Evolutionary conservation across 805 yeast species (phyloP), one percentile per base, ranked within the genome.

Genomic region (Ogataea siamensis): DNA sequence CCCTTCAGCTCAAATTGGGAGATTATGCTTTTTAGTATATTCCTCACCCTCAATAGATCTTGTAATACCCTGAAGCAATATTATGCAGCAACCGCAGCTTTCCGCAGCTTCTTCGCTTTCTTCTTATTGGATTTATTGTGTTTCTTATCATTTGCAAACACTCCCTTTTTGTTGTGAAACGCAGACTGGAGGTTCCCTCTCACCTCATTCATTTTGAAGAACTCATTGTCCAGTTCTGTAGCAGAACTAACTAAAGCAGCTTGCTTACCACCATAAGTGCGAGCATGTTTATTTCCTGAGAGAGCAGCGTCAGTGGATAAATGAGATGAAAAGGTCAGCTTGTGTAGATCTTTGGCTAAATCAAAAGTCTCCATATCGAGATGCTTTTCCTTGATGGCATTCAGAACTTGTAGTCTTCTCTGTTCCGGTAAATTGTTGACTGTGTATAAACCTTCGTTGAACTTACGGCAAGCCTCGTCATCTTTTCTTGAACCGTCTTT

Each of bases 161-260:
- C 62, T 4, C 62, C 62, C 23, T 53, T 53, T 5, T 51, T 55
- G 50, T 70, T 71, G 57, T 91, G 96, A 72, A 87, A 87, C 5
- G 98, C 95, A 5, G 73, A 67, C 28, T 70, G 68, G 44, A 82
- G 55, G 37, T 73, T 76, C 3, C 95, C 95, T 45, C 71, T 70
- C 4, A 81, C 78, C 11, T 62, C 65, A 42, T 71, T 73, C 80
- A 81, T 76, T 39, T 74, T 71, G 70, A 91, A 91, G 56, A 91
- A 91, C 42, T 87, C 96, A 24, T 76, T 70, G 60, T 91, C 97
- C 48, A 91, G 68, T 51, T 87, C 93, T 28, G 78, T 86, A 23
- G 91, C 87, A 5, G 87, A 83, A 56, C 83, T 80, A 49, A 74
- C 76, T 46, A 83, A 68, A 2, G 87, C 86, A 9, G 93, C 91